Evolutionary conservation across 345 rosid species (phyloP), one percentile per base, ranked within the genome.

Genomic region (Linum tenue): DNA sequence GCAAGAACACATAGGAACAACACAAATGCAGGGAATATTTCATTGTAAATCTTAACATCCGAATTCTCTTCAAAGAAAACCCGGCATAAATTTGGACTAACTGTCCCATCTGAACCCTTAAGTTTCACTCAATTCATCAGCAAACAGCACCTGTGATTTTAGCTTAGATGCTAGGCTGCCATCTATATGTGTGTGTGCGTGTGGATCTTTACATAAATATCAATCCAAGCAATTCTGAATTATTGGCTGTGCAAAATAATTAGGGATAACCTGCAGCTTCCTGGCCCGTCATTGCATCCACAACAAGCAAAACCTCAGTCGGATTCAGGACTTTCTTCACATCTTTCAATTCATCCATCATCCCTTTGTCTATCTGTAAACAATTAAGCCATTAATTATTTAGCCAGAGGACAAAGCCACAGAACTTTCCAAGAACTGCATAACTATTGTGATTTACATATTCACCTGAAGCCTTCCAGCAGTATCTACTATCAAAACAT

Each of bases 261-360:
- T 16, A 69, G 40, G 55, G 17, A 10, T 43, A 56, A 90, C 99
- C 96, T 67, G 92, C 99, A 72, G 97, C 97, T 88, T 94, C 99
- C 82, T 94, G 99, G 64, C 97, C 99, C 53, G 99, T 90, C 96
- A 94, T 94, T 69, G 97, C 97, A 85, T 94, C 99, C 67, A 90
- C 99, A 61, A 94, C 96, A 62, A 94, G 95, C 79, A 94, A 80
- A 16, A 90, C 92, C 80, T 94, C 99, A 10, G 92, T 86, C 57
- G 97, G 96, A 76, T 88, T 94, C 62, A 90, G 63, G 48, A 77
- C 82, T 62, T 76, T 82, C 82, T 90, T 94, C 79, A 94, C 92
- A 14, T 90, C 91, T 79, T 94, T 94, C 76, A 90, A 79, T 79
- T 94, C 99, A 56, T 90, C 95, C 99, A 94, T 94, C 99, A 90